phyloP scores from a whole-genome alignment of 352 stramenopile genomes.

The Phytophthora sojae region DNA sequence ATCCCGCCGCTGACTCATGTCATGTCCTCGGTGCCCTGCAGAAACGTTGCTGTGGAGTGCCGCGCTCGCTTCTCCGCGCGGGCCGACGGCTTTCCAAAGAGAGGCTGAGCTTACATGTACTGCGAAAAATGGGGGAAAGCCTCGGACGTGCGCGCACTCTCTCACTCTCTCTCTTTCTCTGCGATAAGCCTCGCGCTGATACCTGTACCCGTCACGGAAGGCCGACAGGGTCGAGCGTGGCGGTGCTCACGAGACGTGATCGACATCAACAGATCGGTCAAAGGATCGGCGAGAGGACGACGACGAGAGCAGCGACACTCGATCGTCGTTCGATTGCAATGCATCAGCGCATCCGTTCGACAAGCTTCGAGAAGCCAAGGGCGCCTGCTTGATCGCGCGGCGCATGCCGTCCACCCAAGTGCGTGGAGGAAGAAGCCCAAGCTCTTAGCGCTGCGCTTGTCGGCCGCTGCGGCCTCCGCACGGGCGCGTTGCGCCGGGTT shows the following conservation, averaged over 20 bases:
- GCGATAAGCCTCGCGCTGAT: too few relatives aligned
- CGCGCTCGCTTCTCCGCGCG: too few relatives aligned
- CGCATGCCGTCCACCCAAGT: background rate
- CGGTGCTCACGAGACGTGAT: background rate
- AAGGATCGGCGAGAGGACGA: conserved; percentile 12
- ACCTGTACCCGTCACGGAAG: too few relatives aligned
- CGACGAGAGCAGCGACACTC: background rate
- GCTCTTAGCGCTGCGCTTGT: background rate
- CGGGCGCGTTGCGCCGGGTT: conserved; percentile 9
- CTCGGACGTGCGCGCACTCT: too few relatives aligned
- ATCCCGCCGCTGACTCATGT: background rate
- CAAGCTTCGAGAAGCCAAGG: conserved; percentile 17
- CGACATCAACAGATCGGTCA: conserved; percentile 28
- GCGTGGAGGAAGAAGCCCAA: too few relatives aligned
- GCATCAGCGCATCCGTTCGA: conserved; percentile 27
- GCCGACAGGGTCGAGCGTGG: too few relatives aligned
- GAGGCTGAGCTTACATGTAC: too few relatives aligned
- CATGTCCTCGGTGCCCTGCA: background rate
- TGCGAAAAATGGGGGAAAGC: too few relatives aligned
- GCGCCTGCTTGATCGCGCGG: conserved; percentile 5
- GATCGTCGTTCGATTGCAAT: conserved; percentile 29
- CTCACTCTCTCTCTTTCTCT: too few relatives aligned
- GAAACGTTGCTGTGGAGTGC: background rate
- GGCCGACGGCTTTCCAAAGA: background rate
- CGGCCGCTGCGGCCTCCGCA: background rate